Conservation (phyloP, 2,329 filamentous ascomycete genomes). For the Pseudopithomyces chartarum region DNA sequence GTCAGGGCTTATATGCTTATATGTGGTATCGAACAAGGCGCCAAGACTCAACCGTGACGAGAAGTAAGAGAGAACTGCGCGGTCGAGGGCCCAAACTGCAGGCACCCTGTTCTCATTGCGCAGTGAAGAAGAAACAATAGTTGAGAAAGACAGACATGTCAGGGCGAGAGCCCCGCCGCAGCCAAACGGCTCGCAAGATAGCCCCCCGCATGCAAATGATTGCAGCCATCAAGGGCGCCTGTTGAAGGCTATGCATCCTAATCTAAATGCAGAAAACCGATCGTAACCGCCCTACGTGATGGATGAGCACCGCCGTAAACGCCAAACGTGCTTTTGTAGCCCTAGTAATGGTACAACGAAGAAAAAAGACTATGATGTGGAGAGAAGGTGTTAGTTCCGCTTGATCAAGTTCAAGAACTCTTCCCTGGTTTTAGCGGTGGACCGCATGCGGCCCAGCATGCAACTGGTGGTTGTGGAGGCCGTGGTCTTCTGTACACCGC, state of each 20-base stretch:
- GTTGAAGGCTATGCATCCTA: conserved; percentile 38
- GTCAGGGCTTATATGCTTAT: too few species aligned
- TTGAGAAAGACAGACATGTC: background rate
- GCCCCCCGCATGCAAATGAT: background rate
- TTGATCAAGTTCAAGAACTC: conserved; percentile 82
- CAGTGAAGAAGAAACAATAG: too few species aligned
- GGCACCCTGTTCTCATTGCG: too few species aligned
- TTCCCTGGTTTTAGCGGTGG: conserved; percentile 89
- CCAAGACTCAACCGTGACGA: too few species aligned
- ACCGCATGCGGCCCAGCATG: conserved; percentile 94
- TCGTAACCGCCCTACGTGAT: conserved; percentile 27
- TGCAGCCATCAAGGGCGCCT: conserved; percentile 22
- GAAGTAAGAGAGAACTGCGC: too few species aligned
- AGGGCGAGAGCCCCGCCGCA: background rate
- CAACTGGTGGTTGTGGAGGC: conserved; percentile 93
- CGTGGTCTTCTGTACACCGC: conserved; percentile 91
- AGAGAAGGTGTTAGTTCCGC: conserved; percentile 25
- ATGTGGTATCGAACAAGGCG: too few species aligned
- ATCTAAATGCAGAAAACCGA: conserved; percentile 20
- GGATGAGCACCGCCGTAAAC: conserved; percentile 36
- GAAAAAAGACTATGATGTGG: background rate
- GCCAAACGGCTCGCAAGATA: background rate
- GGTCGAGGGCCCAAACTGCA: too few species aligned
- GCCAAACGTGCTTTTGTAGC: conserved; percentile 10
- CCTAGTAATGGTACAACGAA: conserved; percentile 4